phyloP scores from a whole-genome alignment of 352 stramenopile genomes.

The Pythium rishiriense region DNA sequence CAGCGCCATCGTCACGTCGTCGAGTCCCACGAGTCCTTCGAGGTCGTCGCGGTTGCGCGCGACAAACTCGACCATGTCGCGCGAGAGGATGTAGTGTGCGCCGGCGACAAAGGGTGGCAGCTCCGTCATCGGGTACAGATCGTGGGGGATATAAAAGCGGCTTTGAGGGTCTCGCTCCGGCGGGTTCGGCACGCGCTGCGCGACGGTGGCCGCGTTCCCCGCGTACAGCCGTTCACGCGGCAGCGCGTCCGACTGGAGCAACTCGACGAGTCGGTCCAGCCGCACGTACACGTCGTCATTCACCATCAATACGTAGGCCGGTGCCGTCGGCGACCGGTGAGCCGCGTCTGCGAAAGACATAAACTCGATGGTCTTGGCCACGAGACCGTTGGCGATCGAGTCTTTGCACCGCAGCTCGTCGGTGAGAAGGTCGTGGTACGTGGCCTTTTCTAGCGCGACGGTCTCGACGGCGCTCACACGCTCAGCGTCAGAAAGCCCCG shows the following conservation, averaged over 20 bases:
- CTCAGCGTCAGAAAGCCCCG: neutral
- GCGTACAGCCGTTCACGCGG: constrained; percentile 31
- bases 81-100: constrained; percentile 40
- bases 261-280: constrained; percentile 5
- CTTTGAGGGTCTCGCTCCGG: constrained; percentile 16
- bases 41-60: constrained; percentile 22
- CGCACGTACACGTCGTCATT: constrained; percentile 52
- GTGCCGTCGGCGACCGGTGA: neutral
- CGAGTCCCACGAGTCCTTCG: constrained; percentile 21
- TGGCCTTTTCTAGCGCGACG: constrained; percentile 33
- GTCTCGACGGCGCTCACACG: neutral
- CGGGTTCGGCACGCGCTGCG: constrained; percentile 8
- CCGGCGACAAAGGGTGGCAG: constrained; percentile 38
- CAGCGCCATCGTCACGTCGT: constrained; percentile 57
- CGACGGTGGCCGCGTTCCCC: constrained; percentile 32
- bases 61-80: constrained; percentile 37
- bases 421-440: constrained; percentile 48
- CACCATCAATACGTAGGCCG: constrained; percentile 42
- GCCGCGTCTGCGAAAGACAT: constrained; percentile 34
- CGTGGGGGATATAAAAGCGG: constrained; percentile 26
- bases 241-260: neutral
- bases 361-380: constrained; percentile 58
- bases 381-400: constrained; percentile 38
- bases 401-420: constrained; percentile 48
- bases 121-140: constrained; percentile 29